Evolutionary conservation across 371 early-diverging fungal genomes (phyloP).

Genomic region (Mucor irregularis): DNA sequence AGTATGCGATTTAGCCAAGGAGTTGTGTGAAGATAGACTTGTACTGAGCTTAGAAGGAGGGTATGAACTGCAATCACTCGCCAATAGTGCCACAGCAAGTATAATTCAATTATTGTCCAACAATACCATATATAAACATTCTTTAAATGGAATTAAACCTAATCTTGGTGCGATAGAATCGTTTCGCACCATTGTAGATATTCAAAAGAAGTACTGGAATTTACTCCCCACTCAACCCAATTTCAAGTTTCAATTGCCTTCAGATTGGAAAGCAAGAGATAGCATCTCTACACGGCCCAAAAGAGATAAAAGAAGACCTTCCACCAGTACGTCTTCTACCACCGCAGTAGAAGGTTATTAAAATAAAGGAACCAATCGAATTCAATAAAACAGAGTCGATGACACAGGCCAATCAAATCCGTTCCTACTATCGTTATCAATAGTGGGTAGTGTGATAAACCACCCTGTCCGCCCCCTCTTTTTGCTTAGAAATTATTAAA

Average conservation of each 20-base stretch:
- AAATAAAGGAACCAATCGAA: no score
- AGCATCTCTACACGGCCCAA: constrained; percentile 54
- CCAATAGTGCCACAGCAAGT: constrained; percentile 47
- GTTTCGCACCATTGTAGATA: constrained; percentile 38
- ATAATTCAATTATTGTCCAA: constrained; percentile 48
- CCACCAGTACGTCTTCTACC: constrained; percentile 28
- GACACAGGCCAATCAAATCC: no score
- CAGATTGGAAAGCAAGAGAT: constrained; percentile 58
- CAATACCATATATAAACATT: constrained; percentile 38
- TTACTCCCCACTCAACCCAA: constrained; percentile 40
- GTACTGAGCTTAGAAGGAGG: constrained; percentile 53
- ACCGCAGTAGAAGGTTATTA: constrained; percentile 36
- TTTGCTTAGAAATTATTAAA: no score
- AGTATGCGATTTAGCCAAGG: constrained; percentile 53
- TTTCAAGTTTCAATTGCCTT: constrained; percentile 55
- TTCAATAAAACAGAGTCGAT: no score
- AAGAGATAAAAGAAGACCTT: constrained; percentile 43
- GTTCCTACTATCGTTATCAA: no score
- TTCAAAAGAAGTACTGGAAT: constrained; percentile 56
- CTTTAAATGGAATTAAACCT: constrained; percentile 55
- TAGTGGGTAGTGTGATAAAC: no score
- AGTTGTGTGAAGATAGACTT: constrained; percentile 53
- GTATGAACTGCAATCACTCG: constrained; percentile 51
- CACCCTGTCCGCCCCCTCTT: no score
- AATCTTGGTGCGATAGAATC: constrained; percentile 55